Evolutionary conservation across 441 rosid species (phyloP).

Genomic region (Pelargonium fulgidum): DNA sequence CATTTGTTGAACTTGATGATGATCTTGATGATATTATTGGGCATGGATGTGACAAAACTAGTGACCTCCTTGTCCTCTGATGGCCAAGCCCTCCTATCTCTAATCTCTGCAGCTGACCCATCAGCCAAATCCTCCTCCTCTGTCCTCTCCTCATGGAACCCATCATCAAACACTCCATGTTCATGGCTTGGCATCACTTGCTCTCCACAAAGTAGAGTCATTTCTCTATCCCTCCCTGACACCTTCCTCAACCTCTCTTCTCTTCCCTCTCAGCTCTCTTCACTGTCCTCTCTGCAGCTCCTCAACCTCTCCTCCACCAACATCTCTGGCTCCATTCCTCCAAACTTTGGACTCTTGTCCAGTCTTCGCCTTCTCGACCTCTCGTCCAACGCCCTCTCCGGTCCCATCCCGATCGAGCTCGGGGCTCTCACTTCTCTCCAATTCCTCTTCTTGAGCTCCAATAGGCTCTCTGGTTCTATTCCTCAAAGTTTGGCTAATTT

Average conservation of each 20-base stretch:
- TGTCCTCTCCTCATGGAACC: slow-evolving; percentile 71
- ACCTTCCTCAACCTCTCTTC: slow-evolving; percentile 79
- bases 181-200: slow-evolving; percentile 87
- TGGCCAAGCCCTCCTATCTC: slow-evolving; percentile 70
- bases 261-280: slow-evolving; percentile 57
- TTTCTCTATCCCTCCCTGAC: slow-evolving; percentile 68
- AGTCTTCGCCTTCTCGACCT: slow-evolving; percentile 75
- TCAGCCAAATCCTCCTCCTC: slow-evolving; percentile 42
- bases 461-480: slow-evolving; percentile 59
- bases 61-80: slow-evolving; percentile 58
- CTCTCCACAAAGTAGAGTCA: slow-evolving; percentile 71
- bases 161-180: slow-evolving; percentile 69
- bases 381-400: slow-evolving; percentile 78
- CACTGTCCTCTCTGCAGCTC: slow-evolving; percentile 73
- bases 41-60: slow-evolving; percentile 24
- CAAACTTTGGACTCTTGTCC: slow-evolving; percentile 59
- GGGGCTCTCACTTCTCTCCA: slow-evolving; percentile 71
- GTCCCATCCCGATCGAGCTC: slow-evolving; percentile 61
- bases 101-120: slow-evolving; percentile 25
- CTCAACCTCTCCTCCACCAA: slow-evolving; percentile 85
- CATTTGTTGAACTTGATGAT: background rate
- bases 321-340: slow-evolving; percentile 76
- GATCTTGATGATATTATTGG: slow-evolving; percentile 15
- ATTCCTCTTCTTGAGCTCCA: slow-evolving; percentile 75
- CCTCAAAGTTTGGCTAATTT: slow-evolving; percentile 66